Evolutionary conservation across 129 eudicot genomes (phyloP), one percentile per base, ranked within the genome.

Genomic region (Oenanthe sinensis): DNA sequence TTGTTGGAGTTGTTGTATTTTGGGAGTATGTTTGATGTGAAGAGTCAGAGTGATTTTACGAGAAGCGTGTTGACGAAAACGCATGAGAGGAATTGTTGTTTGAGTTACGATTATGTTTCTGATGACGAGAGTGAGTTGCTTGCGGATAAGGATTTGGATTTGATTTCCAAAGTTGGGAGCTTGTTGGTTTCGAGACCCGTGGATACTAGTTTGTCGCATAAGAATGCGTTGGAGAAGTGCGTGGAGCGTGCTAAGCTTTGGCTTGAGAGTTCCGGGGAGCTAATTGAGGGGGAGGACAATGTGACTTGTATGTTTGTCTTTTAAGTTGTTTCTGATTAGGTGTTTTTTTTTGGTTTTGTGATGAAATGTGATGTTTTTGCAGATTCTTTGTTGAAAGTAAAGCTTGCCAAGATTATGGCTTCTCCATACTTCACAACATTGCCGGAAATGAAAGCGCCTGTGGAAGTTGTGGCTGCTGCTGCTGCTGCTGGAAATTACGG

Each of bases 51-150:
- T 8, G 97, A 91, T 65, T 91, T 87, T 52, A 81, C 86, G 13
- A 80, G 89, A 26, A 80, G 81, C 46, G 85, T 92, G 97, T 70
- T 90, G 75, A 92, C 92, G 0, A 90, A 90, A 78, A 86, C 91
- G 4, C 99, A 96, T 63, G 99, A 96, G 85, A 82, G 99, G 79
- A 86, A 82, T 16, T 96, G 99, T 72, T 96, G 99, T 75, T 86
- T 96, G 82, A 86, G 90, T 24, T 96, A 96, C 28, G 99, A 96
- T 76, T 89, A 86, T 75, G 97, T 96, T 1, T 87, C 99, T 0
- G 99, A 96, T 67, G 97, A 92, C 82, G 97, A 90, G 43, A 84
- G 85, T 33, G 97, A 92, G 42, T 75, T 86, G 78, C 62, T 96
- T 14, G 87, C 82, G 16, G 99, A 96, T 84, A 67, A 78, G 63